Percentiles rank a stretch among this genome's conserved stretches.
Evolutionary conservation across 73 alveolate species (phyloP).

Genomic region (Loxodes magnus): DNA sequence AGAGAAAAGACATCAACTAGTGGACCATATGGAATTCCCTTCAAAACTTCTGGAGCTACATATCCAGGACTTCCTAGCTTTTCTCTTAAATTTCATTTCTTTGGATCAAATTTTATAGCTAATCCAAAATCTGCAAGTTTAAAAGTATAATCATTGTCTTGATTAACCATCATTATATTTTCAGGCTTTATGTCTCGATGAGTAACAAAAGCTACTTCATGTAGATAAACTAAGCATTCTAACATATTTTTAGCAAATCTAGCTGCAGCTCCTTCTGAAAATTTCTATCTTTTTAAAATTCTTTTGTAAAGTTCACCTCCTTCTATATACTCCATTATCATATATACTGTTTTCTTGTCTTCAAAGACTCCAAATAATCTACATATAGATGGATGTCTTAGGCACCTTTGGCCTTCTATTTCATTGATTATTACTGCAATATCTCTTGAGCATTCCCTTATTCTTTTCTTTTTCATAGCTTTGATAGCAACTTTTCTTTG

Average conservation of each 20-base stretch:
- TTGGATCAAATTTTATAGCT: slow-evolving; percentile 17
- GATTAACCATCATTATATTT: slow-evolving; percentile 34
- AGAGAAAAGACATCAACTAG: slow-evolving; percentile 52
- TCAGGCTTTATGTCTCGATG: slow-evolving; percentile 60
- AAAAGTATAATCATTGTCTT: slow-evolving; percentile 32
- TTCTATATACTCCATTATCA: slow-evolving; percentile 2
- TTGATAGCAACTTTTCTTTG: not conserved
- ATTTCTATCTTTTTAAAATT: not conserved
- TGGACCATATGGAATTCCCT: slow-evolving; percentile 32
- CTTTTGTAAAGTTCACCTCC: slow-evolving; percentile 7
- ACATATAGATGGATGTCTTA: not conserved
- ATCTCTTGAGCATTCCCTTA: slow-evolving; percentile 2
- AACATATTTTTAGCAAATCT: not conserved
- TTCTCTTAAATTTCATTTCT: slow-evolving; percentile 1
- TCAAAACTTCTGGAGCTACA: slow-evolving; percentile 63
- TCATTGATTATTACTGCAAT: not conserved
- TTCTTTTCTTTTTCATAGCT: not conserved
- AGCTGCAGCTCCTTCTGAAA: not conserved
- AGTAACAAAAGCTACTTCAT: slow-evolving; percentile 16
- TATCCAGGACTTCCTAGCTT: slow-evolving; percentile 43
- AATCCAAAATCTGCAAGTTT: slow-evolving; percentile 67
- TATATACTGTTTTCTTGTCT: not conserved
- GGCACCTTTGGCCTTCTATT: not conserved
- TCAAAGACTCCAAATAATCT: not conserved
- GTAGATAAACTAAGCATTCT: not conserved